These are phyloP conservation scores for Myxozyma mucilagina DNA, from an alignment of 805 yeast species.

Conservation along the genomic window DNA sequence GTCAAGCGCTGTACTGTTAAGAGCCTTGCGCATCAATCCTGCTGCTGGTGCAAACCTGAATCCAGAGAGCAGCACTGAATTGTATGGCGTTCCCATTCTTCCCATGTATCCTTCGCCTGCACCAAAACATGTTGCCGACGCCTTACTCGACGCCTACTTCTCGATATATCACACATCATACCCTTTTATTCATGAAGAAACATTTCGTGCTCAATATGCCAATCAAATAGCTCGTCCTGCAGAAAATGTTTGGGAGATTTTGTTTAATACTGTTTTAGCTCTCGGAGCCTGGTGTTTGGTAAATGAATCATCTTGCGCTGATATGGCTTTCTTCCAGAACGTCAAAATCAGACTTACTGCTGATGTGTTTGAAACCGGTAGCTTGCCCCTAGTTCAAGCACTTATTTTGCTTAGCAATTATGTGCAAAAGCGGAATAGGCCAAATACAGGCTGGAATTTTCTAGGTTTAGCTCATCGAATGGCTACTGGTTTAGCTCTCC, in stretches of 20 bases:
- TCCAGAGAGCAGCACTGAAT: constrained; percentile 15
- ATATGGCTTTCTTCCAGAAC: constrained; percentile 56
- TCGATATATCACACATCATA: constrained; percentile 60
- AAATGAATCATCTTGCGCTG: constrained; percentile 55
- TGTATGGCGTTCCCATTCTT: constrained; percentile 21
- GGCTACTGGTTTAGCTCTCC: constrained; percentile 66
- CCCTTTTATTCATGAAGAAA: constrained; percentile 59
- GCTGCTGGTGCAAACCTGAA: constrained; percentile 35
- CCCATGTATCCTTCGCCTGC: constrained; percentile 26
- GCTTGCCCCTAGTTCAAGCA: constrained; percentile 54
- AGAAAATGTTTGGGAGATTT: constrained; percentile 53
- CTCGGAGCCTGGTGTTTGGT: constrained; percentile 69
- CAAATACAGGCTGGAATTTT: constrained; percentile 69
- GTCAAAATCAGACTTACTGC: constrained; percentile 50
- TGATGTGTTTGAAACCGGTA: constrained; percentile 60
- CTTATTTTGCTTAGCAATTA: constrained; percentile 58
- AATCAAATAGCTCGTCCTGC: constrained; percentile 47
- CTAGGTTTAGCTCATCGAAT: constrained; percentile 64
- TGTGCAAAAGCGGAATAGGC: constrained; percentile 63
- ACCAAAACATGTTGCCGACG: constrained; percentile 36
- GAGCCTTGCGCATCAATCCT: constrained; percentile 47
- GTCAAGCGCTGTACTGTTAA: constrained; percentile 57
- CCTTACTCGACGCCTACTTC: constrained; percentile 54
- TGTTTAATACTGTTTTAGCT: constrained; percentile 59
- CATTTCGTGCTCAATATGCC: constrained; percentile 51